phyloP scores from a whole-genome alignment of 75 land plant species.

The Selaginella moellendorffii region DNA sequence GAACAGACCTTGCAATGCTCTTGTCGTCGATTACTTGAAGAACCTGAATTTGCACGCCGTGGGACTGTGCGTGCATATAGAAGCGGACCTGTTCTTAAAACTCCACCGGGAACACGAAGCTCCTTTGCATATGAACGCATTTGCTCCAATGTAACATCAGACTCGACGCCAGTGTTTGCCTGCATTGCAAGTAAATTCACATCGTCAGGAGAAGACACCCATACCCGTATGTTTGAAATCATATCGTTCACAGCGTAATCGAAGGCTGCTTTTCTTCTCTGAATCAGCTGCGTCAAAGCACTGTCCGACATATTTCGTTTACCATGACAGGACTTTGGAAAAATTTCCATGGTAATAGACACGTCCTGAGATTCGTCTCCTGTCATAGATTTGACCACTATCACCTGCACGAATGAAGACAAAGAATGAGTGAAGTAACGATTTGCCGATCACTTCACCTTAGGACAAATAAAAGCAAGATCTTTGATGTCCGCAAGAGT shows the following conservation, averaged over 20 bases:
- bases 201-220: neutral
- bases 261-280: constrained; percentile 11
- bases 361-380: neutral
- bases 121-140: neutral
- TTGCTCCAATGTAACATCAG: neutral
- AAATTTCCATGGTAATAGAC: neutral
- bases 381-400: neutral
- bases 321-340: constrained; percentile 1
- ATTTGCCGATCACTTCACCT: constrained; percentile 25
- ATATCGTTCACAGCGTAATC: constrained; percentile 3
- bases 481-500: constrained; percentile 35
- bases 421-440: neutral
- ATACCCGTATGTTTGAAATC: constrained; percentile 17
- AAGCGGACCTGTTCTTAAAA: neutral
- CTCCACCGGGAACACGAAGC: neutral
- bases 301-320: constrained; percentile 11
- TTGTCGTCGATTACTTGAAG: neutral
- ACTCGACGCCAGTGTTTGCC: neutral
- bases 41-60: neutral
- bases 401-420: neutral
- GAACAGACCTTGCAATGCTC: neutral
- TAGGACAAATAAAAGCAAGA: constrained; percentile 57
- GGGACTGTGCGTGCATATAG: neutral
- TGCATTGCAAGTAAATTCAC: neutral
- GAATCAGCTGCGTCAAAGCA: constrained; percentile 6